Evolutionary conservation across 192 early-diverging fungal species (phyloP).

Genomic region (Entophlyctis helioformis): DNA sequence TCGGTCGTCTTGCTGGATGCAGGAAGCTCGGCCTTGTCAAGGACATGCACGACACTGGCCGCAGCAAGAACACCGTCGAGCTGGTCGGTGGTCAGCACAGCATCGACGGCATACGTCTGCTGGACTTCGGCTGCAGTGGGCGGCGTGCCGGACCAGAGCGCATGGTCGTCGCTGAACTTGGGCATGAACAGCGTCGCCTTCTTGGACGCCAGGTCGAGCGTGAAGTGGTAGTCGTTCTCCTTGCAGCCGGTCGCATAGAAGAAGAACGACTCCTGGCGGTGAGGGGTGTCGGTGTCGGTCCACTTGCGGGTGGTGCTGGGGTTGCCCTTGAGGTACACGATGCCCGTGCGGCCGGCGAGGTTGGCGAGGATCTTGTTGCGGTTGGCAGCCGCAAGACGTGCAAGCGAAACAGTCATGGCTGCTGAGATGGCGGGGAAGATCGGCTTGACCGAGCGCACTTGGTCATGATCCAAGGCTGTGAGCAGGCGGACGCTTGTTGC

Average conservation of each 20-base stretch:
- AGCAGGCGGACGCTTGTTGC: too few species aligned
- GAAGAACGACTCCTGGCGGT: slow-evolving; percentile 8
- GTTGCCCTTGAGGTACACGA: background rate
- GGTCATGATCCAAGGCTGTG: too few species aligned
- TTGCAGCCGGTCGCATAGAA: slow-evolving; percentile 70
- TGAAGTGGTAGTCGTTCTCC: slow-evolving; percentile 59
- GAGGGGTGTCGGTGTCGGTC: background rate
- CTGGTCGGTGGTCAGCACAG: slow-evolving; percentile 48
- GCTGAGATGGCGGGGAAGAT: too few species aligned
- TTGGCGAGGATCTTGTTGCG: too few species aligned
- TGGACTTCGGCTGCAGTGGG: slow-evolving; percentile 39
- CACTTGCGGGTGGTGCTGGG: background rate
- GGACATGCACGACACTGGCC: slow-evolving; percentile 20
- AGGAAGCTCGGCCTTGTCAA: slow-evolving; percentile 10
- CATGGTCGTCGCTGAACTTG: slow-evolving; percentile 45
- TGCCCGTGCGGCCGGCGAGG: too few species aligned
- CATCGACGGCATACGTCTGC: slow-evolving; percentile 54
- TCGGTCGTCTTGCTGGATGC: background rate
- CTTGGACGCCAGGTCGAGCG: slow-evolving; percentile 52
- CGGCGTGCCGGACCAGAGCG: slow-evolving; percentile 72
- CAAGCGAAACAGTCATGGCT: too few species aligned
- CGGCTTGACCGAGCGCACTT: too few species aligned
- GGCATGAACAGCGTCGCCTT: slow-evolving; percentile 58
- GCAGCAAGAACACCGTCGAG: slow-evolving; percentile 29
- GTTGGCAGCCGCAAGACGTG: too few species aligned